Conservation (phyloP, 768 basidiomycete species). For the Lactarius deliciosus region DNA sequence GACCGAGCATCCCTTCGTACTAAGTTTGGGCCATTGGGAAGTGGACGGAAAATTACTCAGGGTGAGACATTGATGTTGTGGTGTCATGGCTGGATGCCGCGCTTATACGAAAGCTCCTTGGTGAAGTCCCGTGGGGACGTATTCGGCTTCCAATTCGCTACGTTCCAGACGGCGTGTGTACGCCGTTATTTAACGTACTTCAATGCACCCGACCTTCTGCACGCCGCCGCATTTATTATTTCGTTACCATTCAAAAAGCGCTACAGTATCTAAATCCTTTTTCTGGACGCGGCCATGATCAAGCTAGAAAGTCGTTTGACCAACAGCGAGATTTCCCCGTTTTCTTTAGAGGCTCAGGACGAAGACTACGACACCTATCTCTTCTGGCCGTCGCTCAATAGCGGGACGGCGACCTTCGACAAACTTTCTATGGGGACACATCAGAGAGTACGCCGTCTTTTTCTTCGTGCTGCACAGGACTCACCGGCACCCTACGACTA, state of each 20-base stretch:
- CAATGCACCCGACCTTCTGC: background rate
- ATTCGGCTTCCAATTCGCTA: conserved; percentile 9
- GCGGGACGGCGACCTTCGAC: background rate
- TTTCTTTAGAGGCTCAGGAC: conserved; percentile 16
- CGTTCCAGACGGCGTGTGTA: conserved; percentile 11
- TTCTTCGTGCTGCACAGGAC: background rate
- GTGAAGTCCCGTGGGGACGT: background rate
- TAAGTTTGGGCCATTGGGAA: background rate
- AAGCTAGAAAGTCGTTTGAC: background rate
- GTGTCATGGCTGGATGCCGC: conserved; percentile 2
- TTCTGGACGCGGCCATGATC: conserved; percentile 8
- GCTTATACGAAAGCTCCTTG: background rate
- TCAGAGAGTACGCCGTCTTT: conserved; percentile 6
- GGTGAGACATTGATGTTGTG: conserved; percentile 2
- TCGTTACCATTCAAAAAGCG: conserved; percentile 10
- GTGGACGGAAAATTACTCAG: background rate
- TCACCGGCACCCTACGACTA: conserved; percentile 1
- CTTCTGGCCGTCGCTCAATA: conserved; percentile 27
- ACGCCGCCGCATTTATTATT: background rate
- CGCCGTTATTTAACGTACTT: conserved; percentile 12
- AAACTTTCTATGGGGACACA: conserved; percentile 2
- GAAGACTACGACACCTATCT: conserved; percentile 29
- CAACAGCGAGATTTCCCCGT: background rate
- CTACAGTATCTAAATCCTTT: background rate
- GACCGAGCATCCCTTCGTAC: conserved; percentile 1